Conservation (phyloP, 371 early-diverging fungal genomes). For the Mortierella sp. region DNA sequence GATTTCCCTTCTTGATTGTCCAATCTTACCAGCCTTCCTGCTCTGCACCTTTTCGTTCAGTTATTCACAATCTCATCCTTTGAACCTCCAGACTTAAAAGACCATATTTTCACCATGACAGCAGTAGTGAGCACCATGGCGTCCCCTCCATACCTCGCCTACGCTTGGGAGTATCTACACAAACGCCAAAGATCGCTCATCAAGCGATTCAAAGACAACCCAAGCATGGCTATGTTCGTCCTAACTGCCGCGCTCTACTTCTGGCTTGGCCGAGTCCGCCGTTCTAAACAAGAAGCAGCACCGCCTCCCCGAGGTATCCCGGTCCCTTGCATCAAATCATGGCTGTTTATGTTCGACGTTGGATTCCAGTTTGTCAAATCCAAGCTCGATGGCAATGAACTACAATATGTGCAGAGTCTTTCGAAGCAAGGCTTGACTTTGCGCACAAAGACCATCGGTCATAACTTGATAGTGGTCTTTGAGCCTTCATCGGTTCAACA, state of each 20-base stretch:
- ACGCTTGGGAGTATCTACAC: slow-evolving; percentile 35
- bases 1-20: too few relatives aligned
- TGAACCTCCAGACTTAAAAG: too few relatives aligned
- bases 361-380: slow-evolving; percentile 31
- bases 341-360: slow-evolving; percentile 40
- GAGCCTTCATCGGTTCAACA: slow-evolving; percentile 53
- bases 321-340: slow-evolving; percentile 33
- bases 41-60: too few relatives aligned
- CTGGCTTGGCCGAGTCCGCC: slow-evolving; percentile 44
- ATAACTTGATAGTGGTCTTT: slow-evolving; percentile 41
- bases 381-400: slow-evolving; percentile 26
- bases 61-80: too few relatives aligned
- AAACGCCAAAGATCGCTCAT: slow-evolving; percentile 39
- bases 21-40: too few relatives aligned
- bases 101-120: too few relatives aligned
- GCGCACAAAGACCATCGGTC: slow-evolving; percentile 43
- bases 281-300: slow-evolving; percentile 16
- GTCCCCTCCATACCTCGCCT: slow-evolving; percentile 33
- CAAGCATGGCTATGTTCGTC: slow-evolving; percentile 49
- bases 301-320: slow-evolving; percentile 43
- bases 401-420: slow-evolving; percentile 40
- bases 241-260: slow-evolving; percentile 48
- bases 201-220: slow-evolving; percentile 49
- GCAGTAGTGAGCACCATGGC: slow-evolving; percentile 4
- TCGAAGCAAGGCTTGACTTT: slow-evolving; percentile 46